A percentile compares a stretch with the other conserved stretches of the same genome.
These are phyloP conservation scores for Cyclotella kingstonii DNA, from an alignment of 108 stramenopile genomes.

Conservation along the genomic window DNA sequence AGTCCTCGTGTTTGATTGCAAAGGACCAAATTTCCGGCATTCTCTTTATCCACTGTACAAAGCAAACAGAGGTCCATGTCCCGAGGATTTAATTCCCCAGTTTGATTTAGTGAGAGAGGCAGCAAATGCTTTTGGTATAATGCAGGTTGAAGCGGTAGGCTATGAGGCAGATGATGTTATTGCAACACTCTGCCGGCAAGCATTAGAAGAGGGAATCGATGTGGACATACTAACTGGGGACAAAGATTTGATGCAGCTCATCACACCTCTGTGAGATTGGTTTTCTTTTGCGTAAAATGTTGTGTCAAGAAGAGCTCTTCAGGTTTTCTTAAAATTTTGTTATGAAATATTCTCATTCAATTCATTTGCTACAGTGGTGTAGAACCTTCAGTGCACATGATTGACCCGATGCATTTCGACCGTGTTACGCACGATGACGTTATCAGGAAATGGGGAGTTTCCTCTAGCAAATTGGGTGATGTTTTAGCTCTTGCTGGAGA, in stretches of 20 bases:
- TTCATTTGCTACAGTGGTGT: constrained; percentile 4
- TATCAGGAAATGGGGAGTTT: constrained; percentile 74
- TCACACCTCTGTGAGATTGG: constrained; percentile 47
- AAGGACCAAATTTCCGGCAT: constrained; percentile 66
- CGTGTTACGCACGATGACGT: constrained; percentile 64
- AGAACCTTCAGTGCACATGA: constrained; percentile 61
- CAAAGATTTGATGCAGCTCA: constrained; percentile 90
- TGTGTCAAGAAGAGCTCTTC: not conserved
- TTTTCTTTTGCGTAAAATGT: not conserved
- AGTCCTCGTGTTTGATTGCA: constrained; percentile 78
- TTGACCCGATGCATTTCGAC: constrained; percentile 80
- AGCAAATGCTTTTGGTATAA: constrained; percentile 78
- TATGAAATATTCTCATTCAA: not conserved
- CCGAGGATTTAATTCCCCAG: constrained; percentile 84
- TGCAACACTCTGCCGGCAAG: constrained; percentile 71
- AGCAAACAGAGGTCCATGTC: constrained; percentile 71
- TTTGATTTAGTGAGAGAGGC: constrained; percentile 72
- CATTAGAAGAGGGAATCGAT: constrained; percentile 59
- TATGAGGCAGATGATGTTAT: constrained; percentile 94
- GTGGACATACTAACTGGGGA: constrained; percentile 79
- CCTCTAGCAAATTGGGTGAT: constrained; percentile 70
- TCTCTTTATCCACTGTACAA: constrained; percentile 83
- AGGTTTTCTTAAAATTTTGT: too few species aligned
- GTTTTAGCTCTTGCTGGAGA: constrained; percentile 87
- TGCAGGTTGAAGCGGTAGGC: constrained; percentile 66